Evolutionary conservation across 495 filamentous ascomycete species (phyloP), one percentile per base, ranked within the genome.

Genomic region (Aspergillus conjunctus): DNA sequence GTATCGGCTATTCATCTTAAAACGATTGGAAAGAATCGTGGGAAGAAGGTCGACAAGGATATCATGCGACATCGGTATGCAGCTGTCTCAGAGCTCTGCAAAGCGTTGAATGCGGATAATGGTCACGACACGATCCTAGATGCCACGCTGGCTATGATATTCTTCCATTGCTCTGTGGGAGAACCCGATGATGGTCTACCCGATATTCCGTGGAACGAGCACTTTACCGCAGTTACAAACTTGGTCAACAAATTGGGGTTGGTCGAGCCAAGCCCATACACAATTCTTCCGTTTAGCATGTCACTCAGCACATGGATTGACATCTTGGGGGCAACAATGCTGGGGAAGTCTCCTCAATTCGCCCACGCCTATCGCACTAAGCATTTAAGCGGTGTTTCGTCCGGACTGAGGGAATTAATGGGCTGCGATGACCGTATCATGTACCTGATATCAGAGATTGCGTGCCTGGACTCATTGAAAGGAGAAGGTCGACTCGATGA

Each of bases 371-470:
- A 98, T 67, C 88, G 94, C 18, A 83, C 89, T 56, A 95, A 96
- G 79, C 90, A 96, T 67, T 79, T 95, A 11, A 85, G 78, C 51
- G 77, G 82, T 0, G 79, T 83, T 10, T 81, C 87, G 34, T 86
- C 88, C 12, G 94, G 94, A 6, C 79, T 98, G n/a, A 83, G 85
- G 37, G 91, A 95, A 67, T 78, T 98, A 11, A 98, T 98, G 94
- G 94, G 94, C 58, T 98, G 94, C 71, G 93, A 98, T 53, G 94
- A 98, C 75, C 85, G 87, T 20, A 84, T 98, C 71, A 97, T 98
- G 94, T 98, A 96, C 69, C 82, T 98, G 58, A 97, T 98, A 69
- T 96, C 92, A 1, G 94, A 98, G 71, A 96, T 97, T 66, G 91
- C 94, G 12, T 98, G 94, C 73, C 82, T 98, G 17, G 94, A 98